phyloP scores from a whole-genome alignment of 805 yeast species.

The Saccharomycopsis malanga region DNA sequence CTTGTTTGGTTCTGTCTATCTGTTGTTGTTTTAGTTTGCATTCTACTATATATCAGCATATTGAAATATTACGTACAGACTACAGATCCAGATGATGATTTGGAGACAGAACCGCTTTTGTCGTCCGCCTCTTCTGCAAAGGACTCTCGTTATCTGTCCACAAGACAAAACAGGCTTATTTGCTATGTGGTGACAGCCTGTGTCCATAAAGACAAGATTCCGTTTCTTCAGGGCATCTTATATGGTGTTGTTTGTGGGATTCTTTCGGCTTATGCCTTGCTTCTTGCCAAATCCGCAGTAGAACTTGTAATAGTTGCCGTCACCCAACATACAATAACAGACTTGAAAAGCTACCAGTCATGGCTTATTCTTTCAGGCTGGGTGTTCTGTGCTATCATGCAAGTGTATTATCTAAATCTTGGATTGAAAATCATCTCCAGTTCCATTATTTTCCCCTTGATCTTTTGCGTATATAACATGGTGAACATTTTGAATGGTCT shows the following conservation, averaged over 20 bases:
- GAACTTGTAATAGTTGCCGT: constrained; percentile 52
- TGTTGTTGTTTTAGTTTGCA: constrained; percentile 3
- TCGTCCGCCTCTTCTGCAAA: constrained; percentile 24
- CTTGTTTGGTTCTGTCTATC: constrained; percentile 44
- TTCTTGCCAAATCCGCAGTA: constrained; percentile 78
- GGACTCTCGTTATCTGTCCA: constrained; percentile 27
- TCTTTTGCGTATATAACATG: constrained; percentile 76
- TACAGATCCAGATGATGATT: background rate
- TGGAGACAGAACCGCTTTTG: constrained; percentile 3
- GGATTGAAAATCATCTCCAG: constrained; percentile 69
- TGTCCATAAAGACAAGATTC: constrained; percentile 16
- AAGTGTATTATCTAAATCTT: constrained; percentile 63
- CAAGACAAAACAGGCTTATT: too few relatives aligned
- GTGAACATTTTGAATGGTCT: constrained; percentile 61
- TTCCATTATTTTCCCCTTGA: constrained; percentile 73
- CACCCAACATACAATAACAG: constrained; percentile 30
- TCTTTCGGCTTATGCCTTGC: constrained; percentile 75
- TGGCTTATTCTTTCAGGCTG: constrained; percentile 49
- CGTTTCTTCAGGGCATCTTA: constrained; percentile 46
- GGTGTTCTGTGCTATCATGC: constrained; percentile 58
- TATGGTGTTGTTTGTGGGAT: constrained; percentile 70
- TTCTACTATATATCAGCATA: constrained; percentile 11
- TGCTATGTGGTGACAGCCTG: constrained; percentile 28
- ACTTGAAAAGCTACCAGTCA: constrained; percentile 35
- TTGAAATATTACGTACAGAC: constrained; percentile 1